These are phyloP conservation scores for Aphanomyces cochlioides DNA, from an alignment of 352 stramenopile genomes.

Conservation along the genomic window DNA sequence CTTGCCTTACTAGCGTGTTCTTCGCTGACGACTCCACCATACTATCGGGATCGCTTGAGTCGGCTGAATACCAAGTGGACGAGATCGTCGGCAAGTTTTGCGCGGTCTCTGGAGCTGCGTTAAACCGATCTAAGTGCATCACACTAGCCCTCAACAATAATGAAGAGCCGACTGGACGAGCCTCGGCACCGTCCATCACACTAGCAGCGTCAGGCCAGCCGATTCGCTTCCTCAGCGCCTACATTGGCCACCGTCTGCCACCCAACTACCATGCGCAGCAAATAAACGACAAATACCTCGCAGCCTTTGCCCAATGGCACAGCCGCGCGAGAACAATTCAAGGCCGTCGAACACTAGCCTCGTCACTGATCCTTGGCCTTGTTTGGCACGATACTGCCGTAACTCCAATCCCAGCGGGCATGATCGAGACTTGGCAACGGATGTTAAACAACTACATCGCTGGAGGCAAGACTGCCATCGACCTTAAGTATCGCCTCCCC, in stretches of 20 bases:
- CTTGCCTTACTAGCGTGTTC: constrained; percentile 25
- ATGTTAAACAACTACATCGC: too few species aligned
- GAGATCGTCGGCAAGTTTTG: constrained; percentile 35
- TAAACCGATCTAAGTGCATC: constrained; percentile 31
- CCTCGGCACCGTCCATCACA: too few species aligned
- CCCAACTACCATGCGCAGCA: neutral
- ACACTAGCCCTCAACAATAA: constrained; percentile 27
- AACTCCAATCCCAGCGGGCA: neutral
- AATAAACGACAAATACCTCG: constrained; percentile 1
- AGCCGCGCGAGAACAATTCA: constrained; percentile 11
- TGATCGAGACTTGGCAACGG: too few species aligned
- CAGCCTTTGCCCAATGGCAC: constrained; percentile 5
- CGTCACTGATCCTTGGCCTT: neutral
- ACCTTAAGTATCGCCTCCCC: too few species aligned
- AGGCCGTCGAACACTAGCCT: neutral
- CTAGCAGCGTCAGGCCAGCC: neutral
- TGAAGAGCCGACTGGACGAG: neutral
- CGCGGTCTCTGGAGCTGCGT: constrained; percentile 27
- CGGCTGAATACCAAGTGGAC: constrained; percentile 12
- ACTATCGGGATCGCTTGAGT: neutral
- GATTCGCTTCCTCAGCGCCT: neutral
- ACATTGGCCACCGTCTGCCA: neutral
- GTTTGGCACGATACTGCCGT: constrained; percentile 11
- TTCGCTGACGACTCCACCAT: constrained; percentile 34
- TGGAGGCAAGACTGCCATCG: too few species aligned